A percentile compares a stretch with the other conserved stretches of the same genome.
phyloP scores from a whole-genome alignment of 805 yeast genomes.

The Barnettozyma populi region DNA sequence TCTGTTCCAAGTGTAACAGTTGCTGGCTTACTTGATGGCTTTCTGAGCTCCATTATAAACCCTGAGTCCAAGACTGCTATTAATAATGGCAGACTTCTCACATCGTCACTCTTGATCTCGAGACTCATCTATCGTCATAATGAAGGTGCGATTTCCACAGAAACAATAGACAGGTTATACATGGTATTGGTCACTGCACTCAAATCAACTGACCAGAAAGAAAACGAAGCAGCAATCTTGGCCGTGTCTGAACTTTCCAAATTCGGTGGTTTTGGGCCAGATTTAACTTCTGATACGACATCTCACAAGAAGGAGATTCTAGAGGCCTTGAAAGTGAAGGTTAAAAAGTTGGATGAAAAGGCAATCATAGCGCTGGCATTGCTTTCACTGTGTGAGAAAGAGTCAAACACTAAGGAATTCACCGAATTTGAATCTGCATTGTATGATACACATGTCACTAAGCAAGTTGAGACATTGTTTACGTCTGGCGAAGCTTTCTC shows the following conservation, averaged over 20 bases:
- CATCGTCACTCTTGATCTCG: conserved; percentile 42
- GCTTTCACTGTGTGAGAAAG: conserved; percentile 36
- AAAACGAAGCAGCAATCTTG: conserved; percentile 17
- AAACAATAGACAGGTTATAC: not conserved
- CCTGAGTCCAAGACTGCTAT: conserved; percentile 8
- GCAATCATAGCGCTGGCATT: conserved; percentile 53
- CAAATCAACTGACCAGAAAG: conserved; percentile 8
- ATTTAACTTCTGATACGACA: conserved; percentile 16
- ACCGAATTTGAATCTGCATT: conserved; percentile 34
- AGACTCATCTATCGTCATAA: conserved; percentile 30
- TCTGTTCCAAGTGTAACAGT: conserved; percentile 14
- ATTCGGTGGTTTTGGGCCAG: conserved; percentile 31
- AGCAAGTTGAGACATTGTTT: conserved; percentile 71
- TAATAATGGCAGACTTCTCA: conserved; percentile 22
- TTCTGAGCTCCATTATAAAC: conserved; percentile 10
- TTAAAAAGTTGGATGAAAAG: conserved; percentile 53
- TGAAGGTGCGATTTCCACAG: not conserved
- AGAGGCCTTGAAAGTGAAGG: conserved; percentile 31
- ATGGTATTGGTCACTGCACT: conserved; percentile 2
- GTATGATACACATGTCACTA: conserved; percentile 55
- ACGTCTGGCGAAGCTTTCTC: conserved; percentile 81
- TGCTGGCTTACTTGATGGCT: not conserved
- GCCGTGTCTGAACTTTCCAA: conserved; percentile 33
- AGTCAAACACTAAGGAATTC: conserved; percentile 24
- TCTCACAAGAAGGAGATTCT: conserved; percentile 23